phyloP scores from a whole-genome alignment of 495 filamentous ascomycete genomes.

The Aspergillus ellipticus region DNA sequence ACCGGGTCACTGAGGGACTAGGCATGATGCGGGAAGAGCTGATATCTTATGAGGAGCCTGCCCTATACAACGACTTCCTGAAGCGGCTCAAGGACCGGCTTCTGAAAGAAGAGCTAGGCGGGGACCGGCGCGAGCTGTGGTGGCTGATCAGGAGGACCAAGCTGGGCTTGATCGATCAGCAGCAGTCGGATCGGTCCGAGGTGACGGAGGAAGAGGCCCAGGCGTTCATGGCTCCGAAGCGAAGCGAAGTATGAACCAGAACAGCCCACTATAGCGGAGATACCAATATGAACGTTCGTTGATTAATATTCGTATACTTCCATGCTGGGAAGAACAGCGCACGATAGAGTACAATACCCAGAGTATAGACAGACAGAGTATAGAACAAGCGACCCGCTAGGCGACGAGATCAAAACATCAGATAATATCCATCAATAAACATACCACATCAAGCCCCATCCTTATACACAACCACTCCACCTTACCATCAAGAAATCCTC shows the following conservation, averaged over 20 bases:
- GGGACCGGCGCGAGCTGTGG: slow-evolving; percentile 82
- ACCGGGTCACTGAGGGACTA: slow-evolving; percentile 70
- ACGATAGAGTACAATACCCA: neutral
- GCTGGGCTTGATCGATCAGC: slow-evolving; percentile 70
- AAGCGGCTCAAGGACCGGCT: slow-evolving; percentile 67
- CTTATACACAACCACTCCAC: neutral
- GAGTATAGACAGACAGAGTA: neutral
- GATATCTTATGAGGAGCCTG: slow-evolving; percentile 70
- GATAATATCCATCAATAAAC: neutral
- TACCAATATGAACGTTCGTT: neutral
- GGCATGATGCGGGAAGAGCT: slow-evolving; percentile 76
- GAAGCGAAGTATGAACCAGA: too few species aligned
- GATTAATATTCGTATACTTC: neutral
- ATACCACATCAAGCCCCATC: neutral
- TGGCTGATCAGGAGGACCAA: slow-evolving; percentile 60
- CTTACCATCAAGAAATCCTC: slow-evolving; percentile 55
- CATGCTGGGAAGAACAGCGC: neutral
- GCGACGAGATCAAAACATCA: neutral
- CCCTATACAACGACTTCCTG: slow-evolving; percentile 73
- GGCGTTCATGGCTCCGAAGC: slow-evolving; percentile 37
- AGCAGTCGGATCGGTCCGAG: slow-evolving; percentile 54
- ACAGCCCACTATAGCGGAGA: too few species aligned
- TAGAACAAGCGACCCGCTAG: neutral
- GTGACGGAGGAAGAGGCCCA: slow-evolving; percentile 67
- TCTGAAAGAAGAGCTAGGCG: slow-evolving; percentile 67